Evolutionary conservation across 2,329 filamentous ascomycete genomes (phyloP).

Genomic region (Penicillium sp.): DNA sequence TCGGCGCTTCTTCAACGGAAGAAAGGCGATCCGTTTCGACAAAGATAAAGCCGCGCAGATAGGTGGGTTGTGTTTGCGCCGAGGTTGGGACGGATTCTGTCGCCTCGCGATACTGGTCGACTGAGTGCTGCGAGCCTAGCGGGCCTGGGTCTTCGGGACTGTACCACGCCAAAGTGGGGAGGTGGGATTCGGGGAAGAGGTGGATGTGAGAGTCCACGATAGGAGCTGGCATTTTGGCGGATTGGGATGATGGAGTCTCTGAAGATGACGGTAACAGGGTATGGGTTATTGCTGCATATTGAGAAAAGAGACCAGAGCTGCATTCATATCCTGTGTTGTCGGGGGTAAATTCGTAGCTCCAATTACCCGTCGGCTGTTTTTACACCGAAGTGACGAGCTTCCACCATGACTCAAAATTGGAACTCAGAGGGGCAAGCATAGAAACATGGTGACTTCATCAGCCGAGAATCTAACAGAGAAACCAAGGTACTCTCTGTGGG

Average conservation of each 20-base stretch:
- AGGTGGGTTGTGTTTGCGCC: slow-evolving; percentile 34
- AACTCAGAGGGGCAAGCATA: neutral
- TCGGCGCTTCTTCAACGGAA: slow-evolving; percentile 54
- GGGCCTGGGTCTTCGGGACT: slow-evolving; percentile 60
- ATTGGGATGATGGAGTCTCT: neutral
- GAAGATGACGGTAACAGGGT: too few relatives aligned
- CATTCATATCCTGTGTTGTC: neutral
- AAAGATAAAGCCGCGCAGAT: slow-evolving; percentile 75
- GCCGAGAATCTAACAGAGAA: neutral
- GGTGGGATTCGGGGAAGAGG: slow-evolving; percentile 74
- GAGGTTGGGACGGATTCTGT: slow-evolving; percentile 37
- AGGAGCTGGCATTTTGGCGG: slow-evolving; percentile 38
- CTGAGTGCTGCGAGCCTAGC: slow-evolving; percentile 67
- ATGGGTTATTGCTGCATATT: neutral
- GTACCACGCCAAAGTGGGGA: slow-evolving; percentile 73
- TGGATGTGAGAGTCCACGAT: slow-evolving; percentile 94
- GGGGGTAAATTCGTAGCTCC: slow-evolving; percentile 11
- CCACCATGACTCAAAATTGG: neutral
- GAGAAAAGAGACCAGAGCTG: neutral
- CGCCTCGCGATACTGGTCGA: slow-evolving; percentile 65
- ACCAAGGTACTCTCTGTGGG: neutral
- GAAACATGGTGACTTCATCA: neutral
- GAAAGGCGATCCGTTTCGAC: slow-evolving; percentile 80
- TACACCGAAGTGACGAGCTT: slow-evolving; percentile 5
- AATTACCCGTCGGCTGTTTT: slow-evolving; percentile 15